Evolutionary conservation across 768 basidiomycete genomes (phyloP), one percentile per base, ranked within the genome.

Genomic region (Boletus rubropictus): DNA sequence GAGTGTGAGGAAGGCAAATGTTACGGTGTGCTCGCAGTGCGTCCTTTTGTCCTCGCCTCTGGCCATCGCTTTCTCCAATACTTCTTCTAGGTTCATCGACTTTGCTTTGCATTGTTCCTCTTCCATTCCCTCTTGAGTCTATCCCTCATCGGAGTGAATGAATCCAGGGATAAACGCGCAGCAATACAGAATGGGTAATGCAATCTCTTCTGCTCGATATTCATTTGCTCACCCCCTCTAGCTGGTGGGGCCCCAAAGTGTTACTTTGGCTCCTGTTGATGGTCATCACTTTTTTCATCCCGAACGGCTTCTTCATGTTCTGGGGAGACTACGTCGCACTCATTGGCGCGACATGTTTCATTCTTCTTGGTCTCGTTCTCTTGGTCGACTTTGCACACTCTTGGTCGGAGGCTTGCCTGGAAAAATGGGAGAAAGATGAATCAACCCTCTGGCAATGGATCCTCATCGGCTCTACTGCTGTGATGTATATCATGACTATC

Each of bases 201-300:
- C 20, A 5, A 40, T 9, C 12, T 34, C 21, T 44, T 38, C 54
- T 46, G 25, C 31, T 42, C 9, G 22, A 35, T 34, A 7, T 44
- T 31, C 43, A 35, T 43, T 43, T 20, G 3, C 54, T 67, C 47
- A 67, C 34, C 12, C 29, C 25, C 22, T 22, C 15, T 55, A 95
- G 93, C 24, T 99, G 93, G 93, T 99, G 96, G 96, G 96, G 96
- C 20, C 95, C 93, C 3, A 99, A 99, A 64, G 82, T 89, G 42
- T 75, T 96, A 8, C 72, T 88, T 8, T 99, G 94, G 90, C 63
- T 96, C 29, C 58, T 91, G 51, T 79, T 99, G 48, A 72, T 92
- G 39, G 76, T 76, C 52, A 67, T 86, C 20, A 85, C 89, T 1
- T 99, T 98, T 76, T 84, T 94, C 67, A 95, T 98, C 59, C 96